A percentile compares a stretch with the other conserved stretches of the same genome.
Conservation (phyloP, 805 yeast species). For the Schwanniomyces yamadae region DNA sequence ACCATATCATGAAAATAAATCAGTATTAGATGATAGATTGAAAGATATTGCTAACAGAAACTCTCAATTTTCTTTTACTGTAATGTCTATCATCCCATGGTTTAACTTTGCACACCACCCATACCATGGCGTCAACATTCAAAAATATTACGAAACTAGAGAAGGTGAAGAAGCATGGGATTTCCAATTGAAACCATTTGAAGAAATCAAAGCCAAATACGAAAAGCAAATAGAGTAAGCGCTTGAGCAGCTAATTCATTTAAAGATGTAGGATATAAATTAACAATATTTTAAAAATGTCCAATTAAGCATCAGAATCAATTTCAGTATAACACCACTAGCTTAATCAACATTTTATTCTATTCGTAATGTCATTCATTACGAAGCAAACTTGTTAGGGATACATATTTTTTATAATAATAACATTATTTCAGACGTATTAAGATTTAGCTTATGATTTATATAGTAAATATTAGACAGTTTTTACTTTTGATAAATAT, state of each 20-base stretch:
- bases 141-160: constrained; percentile 56
- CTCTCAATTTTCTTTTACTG: constrained; percentile 66
- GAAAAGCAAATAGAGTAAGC: constrained; percentile 23
- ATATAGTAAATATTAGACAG: too few relatives aligned
- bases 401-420: too few relatives aligned
- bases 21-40: constrained; percentile 58
- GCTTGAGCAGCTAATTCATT: too few relatives aligned
- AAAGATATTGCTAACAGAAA: constrained; percentile 76
- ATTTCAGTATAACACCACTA: too few relatives aligned
- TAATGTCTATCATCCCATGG: constrained; percentile 69
- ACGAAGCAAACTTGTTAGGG: too few relatives aligned
- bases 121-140: constrained; percentile 74
- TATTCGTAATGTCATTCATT: too few relatives aligned
- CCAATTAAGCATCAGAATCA: too few relatives aligned
- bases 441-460: too few relatives aligned
- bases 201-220: constrained; percentile 43
- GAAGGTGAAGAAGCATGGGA: constrained; percentile 63
- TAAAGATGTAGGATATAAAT: too few relatives aligned
- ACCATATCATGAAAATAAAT: constrained; percentile 63
- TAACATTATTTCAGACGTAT: too few relatives aligned
- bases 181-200: constrained; percentile 49
- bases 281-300: too few relatives aligned
- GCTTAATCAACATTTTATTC: too few relatives aligned
- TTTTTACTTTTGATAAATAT: background rate
- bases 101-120: constrained; percentile 80